Evolutionary conservation across 1,139 yeast genomes (phyloP).

Genomic region (Kurtzmaniella natalensis): DNA sequence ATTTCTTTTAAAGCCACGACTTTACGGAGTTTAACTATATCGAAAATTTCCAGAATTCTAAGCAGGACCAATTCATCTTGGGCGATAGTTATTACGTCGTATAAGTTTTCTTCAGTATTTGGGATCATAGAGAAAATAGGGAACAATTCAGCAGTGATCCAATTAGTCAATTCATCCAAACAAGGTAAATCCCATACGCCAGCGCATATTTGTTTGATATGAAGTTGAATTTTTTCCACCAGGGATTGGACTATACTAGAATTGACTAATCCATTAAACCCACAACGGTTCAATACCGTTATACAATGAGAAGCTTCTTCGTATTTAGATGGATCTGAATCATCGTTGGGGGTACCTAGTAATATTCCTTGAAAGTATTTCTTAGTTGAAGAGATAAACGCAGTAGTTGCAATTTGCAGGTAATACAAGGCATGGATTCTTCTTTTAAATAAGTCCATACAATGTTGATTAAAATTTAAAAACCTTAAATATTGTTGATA

Average conservation of each 20-base stretch:
- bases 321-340: not conserved
- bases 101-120: slow-evolving; percentile 16
- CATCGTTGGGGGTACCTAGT: not conserved
- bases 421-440: slow-evolving; percentile 25
- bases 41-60: slow-evolving; percentile 62
- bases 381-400: not conserved
- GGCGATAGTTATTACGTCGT: slow-evolving; percentile 35
- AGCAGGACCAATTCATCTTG: slow-evolving; percentile 44
- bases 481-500: slow-evolving; percentile 15
- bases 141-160: slow-evolving; percentile 35
- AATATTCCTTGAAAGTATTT: not conserved
- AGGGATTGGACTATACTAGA: slow-evolving; percentile 39
- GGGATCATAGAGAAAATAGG: slow-evolving; percentile 31
- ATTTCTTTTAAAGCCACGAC: slow-evolving; percentile 64
- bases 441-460: slow-evolving; percentile 20
- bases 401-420: not conserved
- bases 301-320: slow-evolving; percentile 5
- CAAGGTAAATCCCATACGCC: slow-evolving; percentile 40
- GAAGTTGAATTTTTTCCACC: slow-evolving; percentile 33
- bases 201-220: slow-evolving; percentile 32
- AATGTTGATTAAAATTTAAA: slow-evolving; percentile 18
- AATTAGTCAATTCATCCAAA: slow-evolving; percentile 31
- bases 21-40: slow-evolving; percentile 50
- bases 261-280: slow-evolving; percentile 30
- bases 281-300: slow-evolving; percentile 8